Evolutionary conservation across 306 rosid species (phyloP).

Genomic region (Trifolium fragiferum): DNA sequence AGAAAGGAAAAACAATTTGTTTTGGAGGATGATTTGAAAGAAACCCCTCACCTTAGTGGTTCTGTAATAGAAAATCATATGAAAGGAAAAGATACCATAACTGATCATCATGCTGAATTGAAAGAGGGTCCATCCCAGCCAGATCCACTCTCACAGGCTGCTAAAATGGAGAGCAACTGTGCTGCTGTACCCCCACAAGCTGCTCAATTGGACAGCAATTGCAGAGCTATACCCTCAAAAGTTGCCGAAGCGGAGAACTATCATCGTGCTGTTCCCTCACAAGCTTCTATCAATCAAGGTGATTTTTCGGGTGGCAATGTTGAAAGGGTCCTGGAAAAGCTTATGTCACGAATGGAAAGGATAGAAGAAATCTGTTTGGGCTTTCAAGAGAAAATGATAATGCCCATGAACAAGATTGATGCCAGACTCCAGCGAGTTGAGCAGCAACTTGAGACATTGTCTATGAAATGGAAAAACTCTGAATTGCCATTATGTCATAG

Average conservation of each 20-base stretch:
- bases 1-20: slow-evolving; percentile 47
- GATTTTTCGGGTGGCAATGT: slow-evolving; percentile 39
- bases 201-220: slow-evolving; percentile 39
- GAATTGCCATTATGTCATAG: slow-evolving; percentile 52
- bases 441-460: slow-evolving; percentile 75
- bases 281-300: slow-evolving; percentile 44
- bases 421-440: slow-evolving; percentile 84
- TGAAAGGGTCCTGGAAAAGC: slow-evolving; percentile 61
- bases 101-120: slow-evolving; percentile 45
- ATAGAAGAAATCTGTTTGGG: slow-evolving; percentile 71
- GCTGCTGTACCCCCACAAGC: slow-evolving; percentile 37
- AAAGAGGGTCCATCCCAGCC: slow-evolving; percentile 44
- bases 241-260: slow-evolving; percentile 40
- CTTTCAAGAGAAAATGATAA: slow-evolving; percentile 83
- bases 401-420: slow-evolving; percentile 80
- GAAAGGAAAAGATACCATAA: slow-evolving; percentile 45
- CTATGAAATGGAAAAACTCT: slow-evolving; percentile 54
- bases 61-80: slow-evolving; percentile 46
- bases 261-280: slow-evolving; percentile 30
- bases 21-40: slow-evolving; percentile 39
- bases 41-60: slow-evolving; percentile 40
- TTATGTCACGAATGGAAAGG: slow-evolving; percentile 74
- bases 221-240: slow-evolving; percentile 32
- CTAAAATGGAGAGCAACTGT: slow-evolving; percentile 48
- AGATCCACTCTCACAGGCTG: slow-evolving; percentile 43